Evolutionary conservation across 345 rosid genomes (phyloP).

Genomic region (Salix exigua): DNA sequence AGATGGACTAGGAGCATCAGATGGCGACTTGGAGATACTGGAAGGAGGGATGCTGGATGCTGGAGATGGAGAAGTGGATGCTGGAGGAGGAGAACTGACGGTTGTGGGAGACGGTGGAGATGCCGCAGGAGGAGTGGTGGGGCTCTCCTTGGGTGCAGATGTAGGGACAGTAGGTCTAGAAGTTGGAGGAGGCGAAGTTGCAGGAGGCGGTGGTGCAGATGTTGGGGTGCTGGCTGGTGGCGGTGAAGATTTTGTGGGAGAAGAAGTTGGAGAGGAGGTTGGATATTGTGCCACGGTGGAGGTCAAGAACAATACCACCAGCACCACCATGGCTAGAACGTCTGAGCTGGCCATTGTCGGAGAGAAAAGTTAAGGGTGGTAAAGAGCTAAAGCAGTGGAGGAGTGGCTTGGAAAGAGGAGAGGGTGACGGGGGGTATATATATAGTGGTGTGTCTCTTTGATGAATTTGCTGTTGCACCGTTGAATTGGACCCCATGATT

Average conservation of each 20-base stretch:
- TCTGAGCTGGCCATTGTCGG: conserved; percentile 7
- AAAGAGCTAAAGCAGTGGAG: not conserved
- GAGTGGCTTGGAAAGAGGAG: not conserved
- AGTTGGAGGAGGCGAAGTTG: not conserved
- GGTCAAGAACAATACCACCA: conserved; percentile 2
- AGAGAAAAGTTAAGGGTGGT: not conserved
- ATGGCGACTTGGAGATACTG: conserved; percentile 7
- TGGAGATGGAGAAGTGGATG: conserved; percentile 18
- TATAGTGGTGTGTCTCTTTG: not conserved
- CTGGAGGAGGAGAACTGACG: conserved; percentile 10
- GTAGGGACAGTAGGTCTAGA: not conserved
- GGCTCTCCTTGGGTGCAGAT: not conserved
- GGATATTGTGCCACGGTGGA: conserved; percentile 21
- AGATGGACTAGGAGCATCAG: conserved; percentile 18
- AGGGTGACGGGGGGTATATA: not conserved
- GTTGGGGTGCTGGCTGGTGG: not conserved
- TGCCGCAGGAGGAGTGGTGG: not conserved
- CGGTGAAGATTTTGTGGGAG: conserved; percentile 1
- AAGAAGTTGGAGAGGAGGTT: conserved; percentile 8
- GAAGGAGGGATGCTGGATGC: conserved; percentile 3
- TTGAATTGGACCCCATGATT: not conserved
- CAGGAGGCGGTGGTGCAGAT: not conserved
- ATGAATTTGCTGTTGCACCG: not conserved
- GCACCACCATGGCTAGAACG: not conserved
- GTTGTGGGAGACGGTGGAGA: not conserved